Percentiles rank a stretch among this genome's conserved stretches.
These are phyloP conservation scores for Bassia scoparia DNA, from an alignment of 148 eudicot species.

Conservation along the genomic window DNA sequence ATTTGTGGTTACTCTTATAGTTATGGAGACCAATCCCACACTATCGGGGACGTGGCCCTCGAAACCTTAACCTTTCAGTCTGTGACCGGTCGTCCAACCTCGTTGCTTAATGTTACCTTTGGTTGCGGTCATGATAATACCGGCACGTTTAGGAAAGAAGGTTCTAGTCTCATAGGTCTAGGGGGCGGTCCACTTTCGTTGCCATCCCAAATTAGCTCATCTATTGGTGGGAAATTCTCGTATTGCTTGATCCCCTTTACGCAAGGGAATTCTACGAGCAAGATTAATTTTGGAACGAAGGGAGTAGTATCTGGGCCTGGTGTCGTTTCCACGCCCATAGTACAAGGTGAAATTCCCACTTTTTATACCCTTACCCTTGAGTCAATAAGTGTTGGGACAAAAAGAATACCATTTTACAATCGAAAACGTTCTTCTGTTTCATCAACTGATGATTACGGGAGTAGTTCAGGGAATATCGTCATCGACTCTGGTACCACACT, in stretches of 20 bases:
- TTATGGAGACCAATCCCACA: conserved; percentile 36
- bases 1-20: conserved; percentile 26
- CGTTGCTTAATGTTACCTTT: conserved; percentile 6
- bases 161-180: conserved; percentile 33
- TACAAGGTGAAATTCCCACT: conserved; percentile 10
- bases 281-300: conserved; percentile 44
- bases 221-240: conserved; percentile 35
- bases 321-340: conserved; percentile 48
- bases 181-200: conserved; percentile 38
- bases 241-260: conserved; percentile 32
- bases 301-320: conserved; percentile 37
- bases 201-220: conserved; percentile 15
- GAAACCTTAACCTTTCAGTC: conserved; percentile 36
- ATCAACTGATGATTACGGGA: not conserved
- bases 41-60: conserved; percentile 25
- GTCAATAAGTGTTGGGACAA: conserved; percentile 29
- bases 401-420: conserved; percentile 4
- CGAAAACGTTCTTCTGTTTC: not conserved
- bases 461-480: conserved; percentile 48
- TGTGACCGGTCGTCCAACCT: not conserved
- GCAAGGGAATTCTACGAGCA: conserved; percentile 29
- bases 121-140: conserved; percentile 29
- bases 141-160: conserved; percentile 7
- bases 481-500: conserved; percentile 80
- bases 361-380: conserved; percentile 51